Evolutionary conservation across 225 moss, liverwort and hornwort genomes (phyloP), one percentile per base, ranked within the genome.

Genomic region (Pleurozium schreberi): DNA sequence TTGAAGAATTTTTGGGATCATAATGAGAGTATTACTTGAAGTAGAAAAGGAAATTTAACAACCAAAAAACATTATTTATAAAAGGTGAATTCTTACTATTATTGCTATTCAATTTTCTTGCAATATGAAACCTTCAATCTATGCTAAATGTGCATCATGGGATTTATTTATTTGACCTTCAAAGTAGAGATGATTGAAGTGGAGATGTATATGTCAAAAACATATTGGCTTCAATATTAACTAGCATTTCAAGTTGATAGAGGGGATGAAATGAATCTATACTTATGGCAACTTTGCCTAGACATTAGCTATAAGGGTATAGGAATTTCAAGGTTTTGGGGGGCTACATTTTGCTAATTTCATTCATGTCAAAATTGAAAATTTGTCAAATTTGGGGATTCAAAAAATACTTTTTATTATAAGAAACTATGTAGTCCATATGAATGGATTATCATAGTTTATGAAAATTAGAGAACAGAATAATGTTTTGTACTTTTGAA

Each of bases 341-440:
- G 5, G 4, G 1, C 1, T 18, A 1, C 33, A 75, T 31, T 11
- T 49, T 1, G 0, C 1, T 6, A 25, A 33, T 19, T 75, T 43
- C 10, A 43, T 16, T 2, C 15, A 17, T 45, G 10, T 4, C 2
- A 11, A 47, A 2, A 10, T 19, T 31, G 7, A 12, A 0, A 2
- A 30, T 45, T 49, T 47, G 47, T 2, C 11, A 47, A 73, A 70
- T 26, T 70, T 42, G n/a, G n/a, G n/a, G n/a, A n/a, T n/a, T n/a
- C n/a, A n/a, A n/a, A n/a, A n/a, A n/a, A 73, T 6, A 8, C 30
- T 45, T 30, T 0, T 18, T 18, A 19, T 47, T 19, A 16, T 11
- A 74, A 18, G 6, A 30, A 47, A 47, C 16, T 10, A 18, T 11
- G 0, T 47, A 47, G 6, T 28, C 7, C 0, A 11, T 47, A 11